Base-by-base conservation (phyloP, 768 basidiomycete genomes). In the Russula sp. region DNA sequence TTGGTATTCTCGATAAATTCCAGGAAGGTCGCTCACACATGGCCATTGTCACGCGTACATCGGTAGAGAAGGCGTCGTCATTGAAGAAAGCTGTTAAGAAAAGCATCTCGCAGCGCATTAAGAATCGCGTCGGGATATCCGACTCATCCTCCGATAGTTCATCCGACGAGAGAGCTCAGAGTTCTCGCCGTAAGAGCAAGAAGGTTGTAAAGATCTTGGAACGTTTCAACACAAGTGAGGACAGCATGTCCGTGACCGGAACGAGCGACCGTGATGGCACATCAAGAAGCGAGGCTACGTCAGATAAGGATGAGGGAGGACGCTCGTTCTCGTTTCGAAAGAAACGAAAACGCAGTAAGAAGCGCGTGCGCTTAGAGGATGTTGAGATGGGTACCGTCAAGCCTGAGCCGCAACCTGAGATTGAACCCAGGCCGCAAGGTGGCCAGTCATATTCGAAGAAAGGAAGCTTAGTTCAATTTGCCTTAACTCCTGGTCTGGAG, bases 1-100 rank as follows among this genome's bases (percentile, higher is more conserved):
- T 94, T 14, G 85, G 88, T 31, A 90, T 94, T 64, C 79, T 95
- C 37, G 92, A 94, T 72, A 87, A 80, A 64, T 95, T 95, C 73
- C 92, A 94, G 72, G 91, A 93, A 70, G 93, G 91, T 4, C 81
- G 91, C 35, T 91, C 88, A 47, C 93, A 96, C 71, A 94, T 96
- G 84, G 93, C 93, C 22, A 89, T 95, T 68, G 91, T 94, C 31
- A 73, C 72, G 35, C 71, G 74, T 44, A 71, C 74, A 68, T 74
- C 72, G 61, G 70, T 72, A 53, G 74, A 72, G 47, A 71, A 70
- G 77, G 88, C 88, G 18, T 79, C 84, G n/a, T 86, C 85, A 56
- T 85, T 93, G 59, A 93, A 92, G 80, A 83, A 89, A 67, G 88
- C 85, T 4, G 90, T 90, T 47, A 93, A 92, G 71, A 82, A 82